A percentile compares a stretch with the other conserved stretches of the same genome.
Evolutionary conservation across 352 stramenopile genomes (phyloP).

Genomic region (Blastocystis sp.): DNA sequence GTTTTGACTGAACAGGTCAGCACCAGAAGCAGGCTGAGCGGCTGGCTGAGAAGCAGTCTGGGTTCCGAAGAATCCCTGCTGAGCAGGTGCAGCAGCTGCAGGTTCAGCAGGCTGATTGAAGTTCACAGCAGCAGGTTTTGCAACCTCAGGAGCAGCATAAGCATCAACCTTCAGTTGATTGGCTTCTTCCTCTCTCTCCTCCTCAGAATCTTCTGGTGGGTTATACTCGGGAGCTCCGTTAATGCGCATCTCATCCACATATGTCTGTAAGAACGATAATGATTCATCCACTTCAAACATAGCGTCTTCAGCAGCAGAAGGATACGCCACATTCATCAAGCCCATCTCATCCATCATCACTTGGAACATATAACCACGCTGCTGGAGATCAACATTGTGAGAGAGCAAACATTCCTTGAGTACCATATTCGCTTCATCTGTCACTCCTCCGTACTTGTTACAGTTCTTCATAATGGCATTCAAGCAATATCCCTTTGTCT

Average conservation of each 20-base stretch:
- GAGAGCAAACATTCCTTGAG: slow-evolving; percentile 92
- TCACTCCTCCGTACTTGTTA: slow-evolving; percentile 83
- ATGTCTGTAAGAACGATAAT: slow-evolving; percentile 75
- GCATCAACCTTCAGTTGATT: slow-evolving; percentile 65
- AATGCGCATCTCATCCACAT: slow-evolving; percentile 74
- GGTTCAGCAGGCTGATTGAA: not conserved
- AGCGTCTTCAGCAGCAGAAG: slow-evolving; percentile 78
- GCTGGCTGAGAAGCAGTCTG: not conserved
- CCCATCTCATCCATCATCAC: slow-evolving; percentile 78
- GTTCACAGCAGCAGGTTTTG: not conserved
- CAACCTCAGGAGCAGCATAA: slow-evolving; percentile 59
- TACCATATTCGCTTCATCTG: slow-evolving; percentile 79
- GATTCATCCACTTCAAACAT: slow-evolving; percentile 79
- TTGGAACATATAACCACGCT: slow-evolving; percentile 96
- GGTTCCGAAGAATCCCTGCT: slow-evolving; percentile 30
- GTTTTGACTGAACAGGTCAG: slow-evolving; percentile 50
- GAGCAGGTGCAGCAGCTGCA: not conserved
- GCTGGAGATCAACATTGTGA: slow-evolving; percentile 87
- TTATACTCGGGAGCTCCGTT: slow-evolving; percentile 77
- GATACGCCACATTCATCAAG: slow-evolving; percentile 72
- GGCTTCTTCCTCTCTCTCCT: slow-evolving; percentile 74
- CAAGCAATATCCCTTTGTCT: slow-evolving; percentile 86
- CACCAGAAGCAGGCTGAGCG: slow-evolving; percentile 1
- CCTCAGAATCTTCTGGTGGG: slow-evolving; percentile 77
- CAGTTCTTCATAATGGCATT: slow-evolving; percentile 94